Conservation (phyloP, 2,329 filamentous ascomycete genomes). For the Knoxdaviesia capensis region DNA sequence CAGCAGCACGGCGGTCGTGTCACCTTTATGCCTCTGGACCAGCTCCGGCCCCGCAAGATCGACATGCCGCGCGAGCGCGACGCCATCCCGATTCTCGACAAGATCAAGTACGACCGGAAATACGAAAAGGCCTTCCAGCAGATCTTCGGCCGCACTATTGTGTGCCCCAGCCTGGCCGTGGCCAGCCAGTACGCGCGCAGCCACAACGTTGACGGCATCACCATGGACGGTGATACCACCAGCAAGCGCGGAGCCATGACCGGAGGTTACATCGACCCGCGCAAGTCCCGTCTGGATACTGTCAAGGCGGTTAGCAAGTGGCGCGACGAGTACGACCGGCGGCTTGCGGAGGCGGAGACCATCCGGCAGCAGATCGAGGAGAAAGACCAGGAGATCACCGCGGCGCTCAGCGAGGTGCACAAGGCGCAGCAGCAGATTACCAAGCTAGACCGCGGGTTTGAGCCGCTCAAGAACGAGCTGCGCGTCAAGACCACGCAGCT, state of each 20-base stretch:
- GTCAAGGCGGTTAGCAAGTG: conserved; percentile 57
- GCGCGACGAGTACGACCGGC: conserved; percentile 51
- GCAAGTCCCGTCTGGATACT: conserved; percentile 70
- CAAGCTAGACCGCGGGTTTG: conserved; percentile 65
- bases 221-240: conserved; percentile 80
- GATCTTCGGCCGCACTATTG: conserved; percentile 87
- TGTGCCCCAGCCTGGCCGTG: conserved; percentile 75
- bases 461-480: conserved; percentile 59
- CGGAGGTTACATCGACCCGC: conserved; percentile 78
- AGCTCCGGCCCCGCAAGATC: conserved; percentile 47
- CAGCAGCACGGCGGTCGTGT: conserved; percentile 66
- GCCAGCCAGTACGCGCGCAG: conserved; percentile 83
- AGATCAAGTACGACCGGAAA: conserved; percentile 55
- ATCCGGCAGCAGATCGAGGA: conserved; percentile 52
- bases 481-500: conserved; percentile 55
- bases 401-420: conserved; percentile 63
- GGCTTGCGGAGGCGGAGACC: conserved; percentile 40
- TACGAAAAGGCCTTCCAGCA: conserved; percentile 82
- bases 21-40: conserved; percentile 85
- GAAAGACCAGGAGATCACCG: conserved; percentile 77
- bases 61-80: conserved; percentile 76
- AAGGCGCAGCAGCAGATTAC: conserved; percentile 62
- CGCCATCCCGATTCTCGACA: conserved; percentile 69
- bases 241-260: conserved; percentile 93
- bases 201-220: conserved; percentile 83